phyloP scores from a whole-genome alignment of 495 filamentous ascomycete genomes.

The Xylaria palmicola region DNA sequence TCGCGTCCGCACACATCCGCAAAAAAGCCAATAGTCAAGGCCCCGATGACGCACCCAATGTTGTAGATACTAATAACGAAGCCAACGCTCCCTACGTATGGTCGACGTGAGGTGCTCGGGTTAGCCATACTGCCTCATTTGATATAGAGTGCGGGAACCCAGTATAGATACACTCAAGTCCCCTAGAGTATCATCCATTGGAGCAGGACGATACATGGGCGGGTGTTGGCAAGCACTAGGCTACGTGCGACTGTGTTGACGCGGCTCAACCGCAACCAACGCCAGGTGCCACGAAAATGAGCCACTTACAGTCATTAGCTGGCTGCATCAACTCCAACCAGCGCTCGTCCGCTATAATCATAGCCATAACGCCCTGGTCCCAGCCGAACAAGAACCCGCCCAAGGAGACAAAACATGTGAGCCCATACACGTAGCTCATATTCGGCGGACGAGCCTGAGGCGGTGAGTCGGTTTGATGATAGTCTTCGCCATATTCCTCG shows the following conservation, averaged over 20 bases:
- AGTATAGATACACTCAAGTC: background rate
- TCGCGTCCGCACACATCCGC: constrained; percentile 42
- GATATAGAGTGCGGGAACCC: background rate
- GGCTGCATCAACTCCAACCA: constrained; percentile 38
- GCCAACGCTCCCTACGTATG: constrained; percentile 22
- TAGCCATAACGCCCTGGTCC: constrained; percentile 56
- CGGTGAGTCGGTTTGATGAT: background rate
- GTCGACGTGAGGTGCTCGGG: background rate
- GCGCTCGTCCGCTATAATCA: constrained; percentile 51
- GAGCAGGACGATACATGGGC: background rate
- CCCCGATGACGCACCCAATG: constrained; percentile 41
- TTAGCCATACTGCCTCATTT: background rate
- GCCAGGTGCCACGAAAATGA: background rate
- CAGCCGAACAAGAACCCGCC: constrained; percentile 54
- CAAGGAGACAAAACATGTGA: constrained; percentile 26
- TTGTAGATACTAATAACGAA: constrained; percentile 31
- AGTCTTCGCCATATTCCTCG: background rate
- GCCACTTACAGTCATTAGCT: constrained; percentile 17
- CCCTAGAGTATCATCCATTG: too few relatives aligned
- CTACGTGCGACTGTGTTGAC: too few relatives aligned
- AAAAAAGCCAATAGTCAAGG: constrained; percentile 37
- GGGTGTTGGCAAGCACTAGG: background rate
- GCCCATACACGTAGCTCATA: constrained; percentile 24
- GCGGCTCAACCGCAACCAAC: background rate
- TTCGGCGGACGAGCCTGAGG: background rate